Base-by-base conservation (phyloP, 2,329 filamentous ascomycete genomes). In the Cephalotrichum gorgonifer region DNA sequence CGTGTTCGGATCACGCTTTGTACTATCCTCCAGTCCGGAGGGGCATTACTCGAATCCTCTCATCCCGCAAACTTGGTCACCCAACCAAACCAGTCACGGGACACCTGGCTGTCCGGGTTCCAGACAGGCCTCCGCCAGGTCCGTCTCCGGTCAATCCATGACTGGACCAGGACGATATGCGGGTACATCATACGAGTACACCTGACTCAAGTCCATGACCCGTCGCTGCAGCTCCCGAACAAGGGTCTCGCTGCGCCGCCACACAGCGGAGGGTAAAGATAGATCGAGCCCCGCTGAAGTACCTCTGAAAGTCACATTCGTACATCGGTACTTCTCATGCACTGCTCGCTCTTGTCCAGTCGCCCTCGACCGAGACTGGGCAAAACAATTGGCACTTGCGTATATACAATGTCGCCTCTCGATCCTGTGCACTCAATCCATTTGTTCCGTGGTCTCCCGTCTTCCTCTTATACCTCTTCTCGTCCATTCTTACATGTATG, bases 321-420 rank as follows among this genome's bases (percentile, higher is more conserved):
- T 43, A 49, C 25, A 43, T 14, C 14, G 41, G 47, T 49, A 49
- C 47, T 35, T 49, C 28, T 23, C 39, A 20, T 12, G 28, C 27
- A 44, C 39, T 14, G 23, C 15, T 14, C 41, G 14, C 17, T 25
- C 41, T 17, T 31, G 43, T 44, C 43, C 25, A 44, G 43, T 44
- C 26, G n/a, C 17, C 43, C 26, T n/a, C 39, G 17, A 6, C 4
- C 26, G 15, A 22, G 26, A 30, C 17, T n/a, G 12, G 42, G 23
- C 43, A 6, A 17, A 23, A 26, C 43, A 23, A 31, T 44, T 31
- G 7, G 17, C 39, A 42, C 27, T 38, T 22, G 35, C 28, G 39
- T 44, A 49, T 49, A 49, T 49, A 49, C 47, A 49, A 44, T 27
- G 47, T 49, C 47, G 47, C 39, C 47, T 44, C 47, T 49, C 38